phyloP scores from a whole-genome alignment of 2,329 filamentous ascomycete genomes.

The Cladophialophora chaetospira region DNA sequence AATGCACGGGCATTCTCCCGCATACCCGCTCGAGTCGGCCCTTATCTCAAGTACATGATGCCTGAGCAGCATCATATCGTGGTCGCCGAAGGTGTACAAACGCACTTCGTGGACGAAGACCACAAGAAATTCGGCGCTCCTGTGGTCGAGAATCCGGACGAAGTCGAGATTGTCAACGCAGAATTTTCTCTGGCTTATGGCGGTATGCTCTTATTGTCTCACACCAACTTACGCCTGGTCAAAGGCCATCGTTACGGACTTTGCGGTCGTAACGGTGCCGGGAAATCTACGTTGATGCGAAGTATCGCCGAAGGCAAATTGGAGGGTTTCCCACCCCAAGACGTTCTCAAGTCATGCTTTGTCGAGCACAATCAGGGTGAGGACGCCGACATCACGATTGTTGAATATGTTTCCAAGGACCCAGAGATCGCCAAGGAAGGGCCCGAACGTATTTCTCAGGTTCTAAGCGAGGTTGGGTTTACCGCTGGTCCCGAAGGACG shows the following conservation, averaged over 20 bases:
- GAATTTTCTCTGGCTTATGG: constrained; percentile 97
- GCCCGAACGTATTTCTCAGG: constrained; percentile 75
- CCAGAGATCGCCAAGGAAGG: constrained; percentile 80
- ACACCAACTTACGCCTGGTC: constrained; percentile 90
- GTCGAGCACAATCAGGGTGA: constrained; percentile 99
- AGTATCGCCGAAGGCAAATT: constrained; percentile 94
- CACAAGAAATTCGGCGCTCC: constrained; percentile 82
- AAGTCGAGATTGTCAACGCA: constrained; percentile 95
- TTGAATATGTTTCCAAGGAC: constrained; percentile 90
- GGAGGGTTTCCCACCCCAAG: constrained; percentile 91
- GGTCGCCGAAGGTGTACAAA: constrained; percentile 72
- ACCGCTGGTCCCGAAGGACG: constrained; percentile 84
- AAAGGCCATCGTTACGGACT: constrained; percentile 98
- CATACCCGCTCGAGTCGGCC: constrained; percentile 67
- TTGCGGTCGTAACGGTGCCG: constrained; percentile 93
- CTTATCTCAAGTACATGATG: constrained; percentile 75
- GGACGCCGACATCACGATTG: constrained; percentile 92
- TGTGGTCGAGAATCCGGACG: constrained; percentile 84
- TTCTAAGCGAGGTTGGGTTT: constrained; percentile 91
- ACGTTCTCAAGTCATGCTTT: constrained; percentile 92
- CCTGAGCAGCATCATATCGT: constrained; percentile 62
- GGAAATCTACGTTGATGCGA: constrained; percentile 99
- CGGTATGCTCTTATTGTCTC: constrained; percentile 93
- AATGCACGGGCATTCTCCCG: constrained; percentile 78
- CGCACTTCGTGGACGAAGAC: constrained; percentile 80